Percentiles rank a stretch among this genome's conserved stretches.
These are phyloP conservation scores for Chloranthus sessilifolius DNA, from an alignment of 164 flowering plant genomes.

Conservation along the genomic window DNA sequence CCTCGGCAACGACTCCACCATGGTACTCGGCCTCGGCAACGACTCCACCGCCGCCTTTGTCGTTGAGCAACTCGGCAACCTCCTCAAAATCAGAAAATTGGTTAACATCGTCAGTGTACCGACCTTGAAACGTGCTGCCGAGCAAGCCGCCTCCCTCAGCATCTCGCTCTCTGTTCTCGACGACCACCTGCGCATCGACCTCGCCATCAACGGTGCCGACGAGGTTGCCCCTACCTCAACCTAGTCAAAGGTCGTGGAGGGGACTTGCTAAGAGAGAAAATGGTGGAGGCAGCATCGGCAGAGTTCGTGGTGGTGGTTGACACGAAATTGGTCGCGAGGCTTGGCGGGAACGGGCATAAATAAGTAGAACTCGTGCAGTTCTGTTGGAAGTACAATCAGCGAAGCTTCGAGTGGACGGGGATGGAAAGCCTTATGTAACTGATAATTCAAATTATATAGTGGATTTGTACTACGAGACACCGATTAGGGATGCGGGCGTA, in stretches of 20 bases:
- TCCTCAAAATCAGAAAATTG: slow-evolving; percentile 6
- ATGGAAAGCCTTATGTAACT: slow-evolving; percentile 14
- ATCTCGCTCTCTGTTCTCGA: slow-evolving; percentile 7
- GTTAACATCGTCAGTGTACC: slow-evolving; percentile 10
- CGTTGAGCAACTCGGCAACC: slow-evolving; percentile 10
- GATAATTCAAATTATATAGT: slow-evolving; percentile 18
- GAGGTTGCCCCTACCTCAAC: slow-evolving; percentile 14
- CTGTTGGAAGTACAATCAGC: slow-evolving; percentile 14
- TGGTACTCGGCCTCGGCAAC: slow-evolving; percentile 6
- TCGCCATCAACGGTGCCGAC: slow-evolving; percentile 16
- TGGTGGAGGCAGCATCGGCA: slow-evolving; percentile 14
- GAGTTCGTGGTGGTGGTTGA: slow-evolving; percentile 14
- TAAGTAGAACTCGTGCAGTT: slow-evolving; percentile 14
- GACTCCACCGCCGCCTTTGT: slow-evolving; percentile 17
- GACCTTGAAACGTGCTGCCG: slow-evolving; percentile 16
- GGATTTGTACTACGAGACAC: slow-evolving; percentile 15
- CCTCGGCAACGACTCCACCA: no score
- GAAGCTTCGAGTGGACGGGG: slow-evolving; percentile 9
- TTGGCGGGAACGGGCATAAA: slow-evolving; percentile 8
- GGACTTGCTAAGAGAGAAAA: slow-evolving; percentile 15
- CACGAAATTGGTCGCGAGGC: slow-evolving; percentile 10
- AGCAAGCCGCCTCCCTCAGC: slow-evolving; percentile 16
- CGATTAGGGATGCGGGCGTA: slow-evolving; percentile 9
- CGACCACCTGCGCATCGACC: slow-evolving; percentile 9
- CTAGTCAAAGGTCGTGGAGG: slow-evolving; percentile 16